These are phyloP conservation scores for Aspergillus kassunensis DNA, from an alignment of 495 filamentous ascomycete species.

Conservation along the genomic window DNA sequence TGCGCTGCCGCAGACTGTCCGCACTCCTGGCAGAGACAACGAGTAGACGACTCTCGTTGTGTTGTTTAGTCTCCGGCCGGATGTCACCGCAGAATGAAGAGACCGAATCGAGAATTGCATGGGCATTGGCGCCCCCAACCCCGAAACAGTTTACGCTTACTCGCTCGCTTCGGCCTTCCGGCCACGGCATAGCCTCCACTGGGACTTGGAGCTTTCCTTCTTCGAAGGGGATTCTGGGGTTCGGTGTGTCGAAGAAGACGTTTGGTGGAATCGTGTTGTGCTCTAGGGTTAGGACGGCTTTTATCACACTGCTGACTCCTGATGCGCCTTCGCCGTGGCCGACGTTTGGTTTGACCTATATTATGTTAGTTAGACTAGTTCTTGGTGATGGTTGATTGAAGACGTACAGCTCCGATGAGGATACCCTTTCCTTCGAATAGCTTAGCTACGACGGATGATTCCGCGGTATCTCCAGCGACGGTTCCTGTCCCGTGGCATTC, in stretches of 20 bases:
- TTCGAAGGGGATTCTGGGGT: slow-evolving; percentile 14
- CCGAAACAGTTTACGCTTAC: slow-evolving; percentile 33
- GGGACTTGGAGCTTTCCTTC: slow-evolving; percentile 12
- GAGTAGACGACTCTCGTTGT: not conserved
- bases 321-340: slow-evolving; percentile 52
- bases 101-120: slow-evolving; percentile 25
- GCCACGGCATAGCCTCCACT: slow-evolving; percentile 23
- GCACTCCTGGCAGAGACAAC: not conserved
- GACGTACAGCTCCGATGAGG: slow-evolving; percentile 16
- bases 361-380: too few relatives aligned
- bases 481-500: slow-evolving; percentile 44
- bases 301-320: slow-evolving; percentile 54
- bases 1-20: not conserved
- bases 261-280: slow-evolving; percentile 49
- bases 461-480: slow-evolving; percentile 33
- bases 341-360: slow-evolving; percentile 44
- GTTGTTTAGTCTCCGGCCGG: not conserved
- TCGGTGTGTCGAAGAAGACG: slow-evolving; percentile 1
- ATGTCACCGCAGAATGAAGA: not conserved
- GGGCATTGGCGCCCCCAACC: slow-evolving; percentile 30
- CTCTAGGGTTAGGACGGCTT: slow-evolving; percentile 50
- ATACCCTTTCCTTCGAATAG: slow-evolving; percentile 29
- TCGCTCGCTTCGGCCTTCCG: slow-evolving; percentile 13
- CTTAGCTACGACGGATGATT: slow-evolving; percentile 38
- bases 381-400: not conserved